Conservation (phyloP, 2,329 filamentous ascomycete genomes). For the Fusarium piperis region DNA sequence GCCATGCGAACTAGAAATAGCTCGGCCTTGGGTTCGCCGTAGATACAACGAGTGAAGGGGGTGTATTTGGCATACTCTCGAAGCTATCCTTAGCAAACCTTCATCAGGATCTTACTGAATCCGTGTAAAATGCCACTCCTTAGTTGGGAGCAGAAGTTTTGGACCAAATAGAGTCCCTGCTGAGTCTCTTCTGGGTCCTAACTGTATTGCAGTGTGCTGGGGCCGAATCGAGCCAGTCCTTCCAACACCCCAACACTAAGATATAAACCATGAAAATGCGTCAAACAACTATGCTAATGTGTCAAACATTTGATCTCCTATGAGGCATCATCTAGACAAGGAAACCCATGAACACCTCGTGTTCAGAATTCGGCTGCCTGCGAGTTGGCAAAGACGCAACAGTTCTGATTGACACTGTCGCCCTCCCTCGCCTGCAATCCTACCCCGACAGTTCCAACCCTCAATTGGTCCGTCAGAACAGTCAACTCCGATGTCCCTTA, state of each 20-base stretch:
- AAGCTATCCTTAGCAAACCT: too few relatives aligned
- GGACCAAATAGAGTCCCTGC: too few relatives aligned
- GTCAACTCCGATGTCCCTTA: not conserved
- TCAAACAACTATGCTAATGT: not conserved
- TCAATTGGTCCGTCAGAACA: not conserved
- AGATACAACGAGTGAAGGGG: too few relatives aligned
- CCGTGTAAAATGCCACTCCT: too few relatives aligned
- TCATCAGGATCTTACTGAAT: too few relatives aligned
- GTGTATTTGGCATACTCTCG: too few relatives aligned
- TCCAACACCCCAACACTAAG: too few relatives aligned
- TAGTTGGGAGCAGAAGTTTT: too few relatives aligned
- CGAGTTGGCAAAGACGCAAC: not conserved
- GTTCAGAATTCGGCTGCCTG: not conserved
- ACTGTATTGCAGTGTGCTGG: too few relatives aligned
- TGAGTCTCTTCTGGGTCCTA: too few relatives aligned
- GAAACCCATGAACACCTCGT: not conserved
- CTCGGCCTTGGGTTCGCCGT: not conserved
- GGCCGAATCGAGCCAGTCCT: too few relatives aligned
- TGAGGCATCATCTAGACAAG: not conserved
- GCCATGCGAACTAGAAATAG: not conserved
- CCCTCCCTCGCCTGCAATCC: not conserved
- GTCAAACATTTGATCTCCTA: not conserved
- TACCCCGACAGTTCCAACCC: not conserved
- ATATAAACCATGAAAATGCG: not conserved
- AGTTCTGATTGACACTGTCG: not conserved